Percentiles rank a stretch among this genome's conserved stretches.
These are phyloP conservation scores for Chrysoporthe cubensis DNA, from an alignment of 2,329 filamentous ascomycete species.

Conservation along the genomic window DNA sequence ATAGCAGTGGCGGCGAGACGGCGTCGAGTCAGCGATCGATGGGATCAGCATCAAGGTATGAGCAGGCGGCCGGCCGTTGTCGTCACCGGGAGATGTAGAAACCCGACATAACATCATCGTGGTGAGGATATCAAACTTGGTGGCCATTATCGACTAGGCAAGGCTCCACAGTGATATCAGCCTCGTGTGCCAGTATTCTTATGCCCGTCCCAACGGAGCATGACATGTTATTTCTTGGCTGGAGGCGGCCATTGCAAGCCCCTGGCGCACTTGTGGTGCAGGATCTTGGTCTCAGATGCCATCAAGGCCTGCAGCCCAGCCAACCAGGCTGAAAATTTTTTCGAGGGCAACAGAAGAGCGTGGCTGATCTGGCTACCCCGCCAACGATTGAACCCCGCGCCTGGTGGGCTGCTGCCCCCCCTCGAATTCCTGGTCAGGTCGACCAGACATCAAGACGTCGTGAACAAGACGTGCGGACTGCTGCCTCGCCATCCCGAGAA, in stretches of 20 bases:
- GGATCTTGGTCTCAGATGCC: slow-evolving; percentile 2
- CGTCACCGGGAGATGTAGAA: background rate
- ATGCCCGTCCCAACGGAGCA: background rate
- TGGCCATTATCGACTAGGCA: background rate
- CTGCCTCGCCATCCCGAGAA: background rate
- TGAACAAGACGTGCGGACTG: background rate
- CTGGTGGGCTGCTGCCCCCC: background rate
- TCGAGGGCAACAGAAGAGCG: background rate
- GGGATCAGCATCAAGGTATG: background rate
- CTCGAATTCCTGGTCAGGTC: too few species aligned
- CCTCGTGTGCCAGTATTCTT: slow-evolving; percentile 2
- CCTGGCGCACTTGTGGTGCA: slow-evolving; percentile 8
- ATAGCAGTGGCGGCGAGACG: background rate
- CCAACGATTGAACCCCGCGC: slow-evolving; percentile 10
- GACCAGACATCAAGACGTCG: too few species aligned
- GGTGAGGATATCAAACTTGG: background rate
- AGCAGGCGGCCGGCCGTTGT: background rate
- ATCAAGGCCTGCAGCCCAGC: background rate
- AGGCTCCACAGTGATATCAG: slow-evolving; percentile 6
- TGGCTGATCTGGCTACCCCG: slow-evolving; percentile 12
- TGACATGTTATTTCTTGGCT: background rate
- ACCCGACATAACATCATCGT: background rate
- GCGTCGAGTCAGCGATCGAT: background rate
- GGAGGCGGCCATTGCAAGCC: background rate
- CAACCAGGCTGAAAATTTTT: slow-evolving; percentile 3